Base-by-base conservation (phyloP, 2,329 filamentous ascomycete genomes). In the Neonectria coccinea region DNA sequence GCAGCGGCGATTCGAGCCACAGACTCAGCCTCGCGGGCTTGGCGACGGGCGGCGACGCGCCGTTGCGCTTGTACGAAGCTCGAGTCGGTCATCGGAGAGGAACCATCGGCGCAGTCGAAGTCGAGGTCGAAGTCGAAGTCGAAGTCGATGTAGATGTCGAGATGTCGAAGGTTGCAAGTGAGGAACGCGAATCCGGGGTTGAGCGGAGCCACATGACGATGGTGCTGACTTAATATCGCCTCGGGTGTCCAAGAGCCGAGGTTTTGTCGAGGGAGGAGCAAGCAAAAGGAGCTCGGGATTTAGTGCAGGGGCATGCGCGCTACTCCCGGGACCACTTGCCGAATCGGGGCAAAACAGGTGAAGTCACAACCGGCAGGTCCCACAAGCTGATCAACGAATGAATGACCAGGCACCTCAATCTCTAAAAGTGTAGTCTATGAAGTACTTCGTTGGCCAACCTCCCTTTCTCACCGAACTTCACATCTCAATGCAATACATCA, bases 11-110 rank as follows among this genome's bases (percentile, higher is more conserved):
- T 78, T 55, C 84, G 86, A 62, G 88, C 83, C 73, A 86, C 88
- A 59, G 86, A 82, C 75, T 90, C 86, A 67, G 85, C 85, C 79
- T 93, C 92, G 78, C 92, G 91, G 67, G 90, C 89, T 76, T 88
- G 88, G 74, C 93, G 92, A 74, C 94, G 92, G 72, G 92, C 91
- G 70, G 91, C 87, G 65, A 97, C 89, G 78, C 94, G 92, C 81
- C 92, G 87, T 83, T 97, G 94, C 70, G 95, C 95, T 78, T 93
- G 91, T 79, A 92, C 91, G 81, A 97, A 97, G 80, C 92, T 92
- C 66, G 82, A 80, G 66, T 84, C 81, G 74, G 80, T 84, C 84
- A 86, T 86, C 70, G 70, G 69, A 65, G 63, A 64, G 71, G 67
- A 69, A 75, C 78, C 76, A 79, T 80, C 62, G 69, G 67, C 54